Evolutionary conservation across 1,139 yeast genomes (phyloP).

Genomic region (Arxiozyma slooffiae): DNA sequence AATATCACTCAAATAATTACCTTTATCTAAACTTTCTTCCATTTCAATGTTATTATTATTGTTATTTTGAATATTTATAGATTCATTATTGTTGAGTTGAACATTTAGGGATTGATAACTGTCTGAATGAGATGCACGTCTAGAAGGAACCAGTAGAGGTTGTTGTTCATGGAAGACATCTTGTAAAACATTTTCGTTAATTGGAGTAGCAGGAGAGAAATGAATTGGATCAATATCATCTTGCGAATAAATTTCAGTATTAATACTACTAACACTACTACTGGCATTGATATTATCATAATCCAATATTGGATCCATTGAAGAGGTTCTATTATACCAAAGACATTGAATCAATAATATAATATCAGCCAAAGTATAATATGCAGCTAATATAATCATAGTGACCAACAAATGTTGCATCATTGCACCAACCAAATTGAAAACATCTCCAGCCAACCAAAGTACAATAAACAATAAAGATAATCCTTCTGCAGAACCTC

Average conservation of each 20-base stretch:
- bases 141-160: slow-evolving; percentile 26
- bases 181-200: slow-evolving; percentile 56
- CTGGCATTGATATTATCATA: not conserved
- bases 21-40: slow-evolving; percentile 8
- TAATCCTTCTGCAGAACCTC: slow-evolving; percentile 80
- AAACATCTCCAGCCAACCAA: slow-evolving; percentile 86
- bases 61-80: not conserved
- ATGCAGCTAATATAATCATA: slow-evolving; percentile 81
- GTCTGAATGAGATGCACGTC: slow-evolving; percentile 6
- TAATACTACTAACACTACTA: too few relatives aligned
- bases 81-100: slow-evolving; percentile 5
- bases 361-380: slow-evolving; percentile 84
- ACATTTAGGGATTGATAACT: not conserved
- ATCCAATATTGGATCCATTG: slow-evolving; percentile 29
- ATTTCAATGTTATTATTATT: slow-evolving; percentile 2
- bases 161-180: slow-evolving; percentile 38
- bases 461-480: slow-evolving; percentile 71
- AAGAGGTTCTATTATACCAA: slow-evolving; percentile 48
- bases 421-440: slow-evolving; percentile 81
- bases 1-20: slow-evolving; percentile 35
- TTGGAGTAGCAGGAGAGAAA: slow-evolving; percentile 82
- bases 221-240: slow-evolving; percentile 51
- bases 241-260: not conserved
- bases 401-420: slow-evolving; percentile 86
- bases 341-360: slow-evolving; percentile 74